phyloP scores from a whole-genome alignment of 108 stramenopile genomes.

The Pelagomonas calceolata region DNA sequence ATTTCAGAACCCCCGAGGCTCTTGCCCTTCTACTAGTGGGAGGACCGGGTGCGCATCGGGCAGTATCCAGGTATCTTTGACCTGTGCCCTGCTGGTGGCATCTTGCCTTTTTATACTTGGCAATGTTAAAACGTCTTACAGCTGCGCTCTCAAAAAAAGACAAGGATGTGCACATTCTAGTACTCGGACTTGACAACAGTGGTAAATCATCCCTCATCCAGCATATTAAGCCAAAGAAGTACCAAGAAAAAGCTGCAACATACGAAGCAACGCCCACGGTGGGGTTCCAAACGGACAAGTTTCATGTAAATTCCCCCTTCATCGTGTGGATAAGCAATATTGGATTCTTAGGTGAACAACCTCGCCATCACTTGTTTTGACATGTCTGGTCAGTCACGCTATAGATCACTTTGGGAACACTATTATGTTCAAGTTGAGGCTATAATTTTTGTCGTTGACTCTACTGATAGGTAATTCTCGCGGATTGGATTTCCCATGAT shows the following conservation, averaged over 20 bases:
- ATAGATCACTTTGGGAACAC: conserved; percentile 40
- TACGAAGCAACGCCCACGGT: conserved; percentile 48
- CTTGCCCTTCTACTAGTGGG: no score
- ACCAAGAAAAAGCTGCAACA: conserved; percentile 1
- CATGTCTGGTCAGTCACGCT: conserved; percentile 38
- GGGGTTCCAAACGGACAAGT: conserved; percentile 38
- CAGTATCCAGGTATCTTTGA: no score
- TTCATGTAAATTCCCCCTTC: conserved; percentile 1
- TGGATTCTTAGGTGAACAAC: conserved; percentile 12
- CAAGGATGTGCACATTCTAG: conserved; percentile 30
- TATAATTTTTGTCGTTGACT: conserved; percentile 43
- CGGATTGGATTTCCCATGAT: no score
- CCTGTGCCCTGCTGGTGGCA: no score
- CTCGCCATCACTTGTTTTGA: conserved; percentile 40
- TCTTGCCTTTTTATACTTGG: no score
- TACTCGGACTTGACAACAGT: conserved; percentile 45
- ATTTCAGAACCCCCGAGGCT: no score
- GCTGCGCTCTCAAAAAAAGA: not conserved
- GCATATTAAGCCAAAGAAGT: conserved; percentile 38
- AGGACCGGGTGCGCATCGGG: no score
- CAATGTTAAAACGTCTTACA: not conserved
- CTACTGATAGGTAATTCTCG: conserved; percentile 20
- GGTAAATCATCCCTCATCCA: conserved; percentile 48
- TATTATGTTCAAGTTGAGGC: conserved; percentile 26
- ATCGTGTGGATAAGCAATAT: not conserved